Percentiles rank a stretch among this genome's conserved stretches.
These are phyloP conservation scores for Xylaria sp. DNA, from an alignment of 495 filamentous ascomycete genomes.

Conservation along the genomic window DNA sequence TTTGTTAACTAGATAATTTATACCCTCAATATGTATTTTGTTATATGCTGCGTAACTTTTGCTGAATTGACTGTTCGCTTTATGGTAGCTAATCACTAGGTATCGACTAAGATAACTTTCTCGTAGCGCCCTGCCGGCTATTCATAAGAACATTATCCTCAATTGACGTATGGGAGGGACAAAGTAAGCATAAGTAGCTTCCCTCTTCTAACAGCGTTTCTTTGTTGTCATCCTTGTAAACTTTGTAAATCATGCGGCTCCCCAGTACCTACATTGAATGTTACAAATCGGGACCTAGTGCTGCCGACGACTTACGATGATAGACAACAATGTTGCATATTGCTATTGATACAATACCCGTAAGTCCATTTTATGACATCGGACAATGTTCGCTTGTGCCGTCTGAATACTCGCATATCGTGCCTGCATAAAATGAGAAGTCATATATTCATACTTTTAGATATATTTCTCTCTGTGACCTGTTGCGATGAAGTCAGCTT, in stretches of 20 bases:
- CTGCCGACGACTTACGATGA: neutral
- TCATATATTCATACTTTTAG: neutral
- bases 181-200: neutral
- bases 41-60: neutral
- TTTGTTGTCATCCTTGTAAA: neutral
- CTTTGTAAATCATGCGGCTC: neutral
- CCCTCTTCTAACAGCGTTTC: neutral
- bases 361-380: neutral
- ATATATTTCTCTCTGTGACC: slow-evolving; percentile 1
- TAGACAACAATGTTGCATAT: neutral
- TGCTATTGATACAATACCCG: neutral
- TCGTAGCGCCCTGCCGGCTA: neutral
- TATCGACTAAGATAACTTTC: neutral
- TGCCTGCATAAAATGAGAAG: neutral
- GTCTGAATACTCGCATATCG: neutral
- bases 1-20: neutral
- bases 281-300: neutral
- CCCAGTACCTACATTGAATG: neutral
- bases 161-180: neutral
- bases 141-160: neutral
- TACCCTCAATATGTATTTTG: neutral
- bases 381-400: neutral
- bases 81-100: neutral
- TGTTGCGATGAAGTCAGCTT: neutral
- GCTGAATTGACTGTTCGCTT: neutral